Evolutionary conservation across 257 asterid genomes (phyloP).

Genomic region (Marsdenia floribunda): DNA sequence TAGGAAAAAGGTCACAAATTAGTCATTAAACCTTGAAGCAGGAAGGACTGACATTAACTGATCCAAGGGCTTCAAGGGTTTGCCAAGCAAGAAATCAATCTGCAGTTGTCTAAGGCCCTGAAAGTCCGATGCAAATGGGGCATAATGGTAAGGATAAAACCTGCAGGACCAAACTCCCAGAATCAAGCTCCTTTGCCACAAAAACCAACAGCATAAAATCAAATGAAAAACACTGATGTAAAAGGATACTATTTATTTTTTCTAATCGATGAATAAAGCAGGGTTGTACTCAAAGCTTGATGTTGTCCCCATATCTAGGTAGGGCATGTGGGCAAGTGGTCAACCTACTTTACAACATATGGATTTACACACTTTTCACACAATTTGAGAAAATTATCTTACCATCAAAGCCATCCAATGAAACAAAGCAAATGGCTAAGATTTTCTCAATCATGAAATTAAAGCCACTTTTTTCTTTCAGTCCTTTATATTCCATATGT

Average conservation of each 20-base stretch:
- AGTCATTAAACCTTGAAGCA: slow-evolving; percentile 53
- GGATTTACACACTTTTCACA: not conserved
- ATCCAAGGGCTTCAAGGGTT: slow-evolving; percentile 64
- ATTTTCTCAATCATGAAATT: not conserved
- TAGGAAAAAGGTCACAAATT: not conserved
- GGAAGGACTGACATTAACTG: slow-evolving; percentile 75
- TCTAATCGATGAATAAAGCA: not conserved
- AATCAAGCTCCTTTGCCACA: not conserved
- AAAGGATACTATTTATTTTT: not conserved
- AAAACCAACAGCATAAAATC: not conserved
- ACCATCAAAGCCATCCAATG: not conserved
- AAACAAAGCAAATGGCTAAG: not conserved
- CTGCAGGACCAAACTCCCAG: slow-evolving; percentile 15
- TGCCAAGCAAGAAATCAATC: slow-evolving; percentile 25
- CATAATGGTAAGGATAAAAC: slow-evolving; percentile 69
- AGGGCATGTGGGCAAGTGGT: too few relatives aligned
- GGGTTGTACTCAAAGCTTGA: not conserved
- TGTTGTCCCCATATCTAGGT: not conserved
- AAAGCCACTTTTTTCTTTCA: not conserved
- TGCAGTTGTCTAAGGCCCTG: slow-evolving; percentile 35
- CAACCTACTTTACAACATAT: not conserved
- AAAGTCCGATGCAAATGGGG: slow-evolving; percentile 72
- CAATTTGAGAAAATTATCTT: not conserved
- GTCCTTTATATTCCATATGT: not conserved
- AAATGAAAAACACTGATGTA: not conserved